Conservation (phyloP, 768 basidiomycete species). For the Naganishia vaughanmartiniae region DNA sequence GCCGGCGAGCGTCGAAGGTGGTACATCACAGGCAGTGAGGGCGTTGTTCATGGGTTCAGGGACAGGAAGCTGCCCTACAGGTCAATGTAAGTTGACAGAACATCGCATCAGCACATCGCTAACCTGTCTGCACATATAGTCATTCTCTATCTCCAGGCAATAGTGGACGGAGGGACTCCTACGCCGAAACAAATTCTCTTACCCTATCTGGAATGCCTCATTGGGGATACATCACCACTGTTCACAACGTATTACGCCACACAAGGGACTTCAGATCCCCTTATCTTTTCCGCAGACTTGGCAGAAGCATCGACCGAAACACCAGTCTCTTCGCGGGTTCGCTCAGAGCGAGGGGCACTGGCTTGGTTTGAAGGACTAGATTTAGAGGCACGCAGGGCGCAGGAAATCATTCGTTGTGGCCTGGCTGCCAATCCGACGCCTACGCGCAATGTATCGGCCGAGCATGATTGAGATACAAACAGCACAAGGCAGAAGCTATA, state of each 20-base stretch:
- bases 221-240: slow-evolving; percentile 24
- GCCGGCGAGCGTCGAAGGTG: slow-evolving; percentile 33
- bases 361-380: slow-evolving; percentile 47
- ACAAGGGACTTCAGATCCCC: background rate
- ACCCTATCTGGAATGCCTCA: slow-evolving; percentile 19
- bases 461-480: background rate
- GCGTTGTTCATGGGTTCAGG: slow-evolving; percentile 50
- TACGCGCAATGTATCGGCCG: background rate
- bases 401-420: background rate
- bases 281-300: background rate
- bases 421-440: background rate
- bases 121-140: slow-evolving; percentile 22
- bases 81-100: slow-evolving; percentile 46
- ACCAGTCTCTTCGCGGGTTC: background rate
- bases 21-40: slow-evolving; percentile 37
- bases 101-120: background rate
- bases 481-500: background rate
- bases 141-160: slow-evolving; percentile 35
- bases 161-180: slow-evolving; percentile 3
- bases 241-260: slow-evolving; percentile 37
- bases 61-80: slow-evolving; percentile 49
- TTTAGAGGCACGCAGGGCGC: slow-evolving; percentile 54
- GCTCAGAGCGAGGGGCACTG: slow-evolving; percentile 6
- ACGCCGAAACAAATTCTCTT: slow-evolving; percentile 32
- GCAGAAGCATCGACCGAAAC: background rate